These are phyloP conservation scores for Strobilomyces confusus DNA, from an alignment of 768 basidiomycete genomes.

Conservation along the genomic window DNA sequence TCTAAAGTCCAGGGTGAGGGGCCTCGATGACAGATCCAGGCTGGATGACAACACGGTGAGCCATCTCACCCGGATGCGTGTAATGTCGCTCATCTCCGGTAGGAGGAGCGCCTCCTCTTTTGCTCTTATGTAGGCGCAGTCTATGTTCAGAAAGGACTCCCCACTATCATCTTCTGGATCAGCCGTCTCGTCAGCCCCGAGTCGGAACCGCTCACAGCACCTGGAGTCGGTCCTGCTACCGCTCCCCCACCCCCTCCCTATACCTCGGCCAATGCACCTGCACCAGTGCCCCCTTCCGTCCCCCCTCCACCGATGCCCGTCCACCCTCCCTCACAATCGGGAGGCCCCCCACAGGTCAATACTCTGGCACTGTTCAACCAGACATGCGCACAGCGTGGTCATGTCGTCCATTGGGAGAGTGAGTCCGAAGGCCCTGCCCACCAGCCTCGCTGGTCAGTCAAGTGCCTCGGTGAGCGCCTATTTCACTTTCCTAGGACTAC, in stretches of 20 bases:
- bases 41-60: constrained; percentile 38
- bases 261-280: constrained; percentile 13
- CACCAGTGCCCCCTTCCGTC: constrained; percentile 6
- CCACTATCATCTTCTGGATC: constrained; percentile 53
- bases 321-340: constrained; percentile 10
- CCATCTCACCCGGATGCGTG: not conserved
- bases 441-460: constrained; percentile 54
- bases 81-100: constrained; percentile 5
- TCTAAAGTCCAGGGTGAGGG: no score
- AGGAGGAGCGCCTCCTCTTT: constrained; percentile 59
- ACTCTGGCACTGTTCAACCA: constrained; percentile 50
- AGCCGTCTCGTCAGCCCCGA: constrained; percentile 52
- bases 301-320: constrained; percentile 22
- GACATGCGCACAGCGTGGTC: constrained; percentile 45
- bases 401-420: constrained; percentile 44
- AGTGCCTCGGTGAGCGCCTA: constrained; percentile 45
- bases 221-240: constrained; percentile 14
- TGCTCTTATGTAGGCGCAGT: constrained; percentile 65
- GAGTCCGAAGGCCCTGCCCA: constrained; percentile 49
- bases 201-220: constrained; percentile 21
- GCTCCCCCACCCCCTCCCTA: constrained; percentile 26
- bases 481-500: not conserved
- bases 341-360: constrained; percentile 28
- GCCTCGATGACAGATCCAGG: constrained; percentile 33
- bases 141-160: constrained; percentile 52